These are phyloP conservation scores for Trichoderma lentiforme DNA, from an alignment of 2,329 filamentous ascomycete genomes.

Conservation along the genomic window DNA sequence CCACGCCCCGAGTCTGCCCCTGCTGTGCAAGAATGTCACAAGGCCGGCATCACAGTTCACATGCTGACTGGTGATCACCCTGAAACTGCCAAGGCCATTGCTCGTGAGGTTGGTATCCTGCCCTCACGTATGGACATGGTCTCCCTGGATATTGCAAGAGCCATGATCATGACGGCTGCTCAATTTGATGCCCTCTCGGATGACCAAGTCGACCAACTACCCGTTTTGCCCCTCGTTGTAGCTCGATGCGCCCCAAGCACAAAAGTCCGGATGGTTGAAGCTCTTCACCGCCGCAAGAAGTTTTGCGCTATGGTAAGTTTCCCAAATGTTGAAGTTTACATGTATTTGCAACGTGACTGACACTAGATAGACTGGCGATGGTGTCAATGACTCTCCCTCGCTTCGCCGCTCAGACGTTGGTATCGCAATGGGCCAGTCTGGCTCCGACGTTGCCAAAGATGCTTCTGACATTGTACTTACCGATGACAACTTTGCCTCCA, in stretches of 20 bases:
- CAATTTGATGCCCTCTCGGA: background rate
- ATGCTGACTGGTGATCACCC: background rate
- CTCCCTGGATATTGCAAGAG: background rate
- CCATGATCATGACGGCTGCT: background rate
- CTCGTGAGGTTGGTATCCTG: background rate
- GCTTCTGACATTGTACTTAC: constrained; percentile 66
- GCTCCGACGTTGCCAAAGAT: constrained; percentile 69
- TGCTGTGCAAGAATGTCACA: background rate
- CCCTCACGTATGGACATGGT: background rate
- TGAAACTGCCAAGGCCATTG: background rate
- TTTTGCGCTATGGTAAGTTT: background rate
- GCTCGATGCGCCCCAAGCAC: background rate
- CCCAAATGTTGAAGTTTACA: too few species aligned
- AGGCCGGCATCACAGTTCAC: background rate
- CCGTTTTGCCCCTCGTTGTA: background rate
- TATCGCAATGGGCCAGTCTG: constrained; percentile 52
- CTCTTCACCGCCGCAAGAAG: background rate
- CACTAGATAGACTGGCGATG: background rate
- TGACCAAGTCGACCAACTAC: background rate
- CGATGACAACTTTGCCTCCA: constrained; percentile 70
- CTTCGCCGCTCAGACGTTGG: background rate
- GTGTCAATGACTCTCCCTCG: background rate
- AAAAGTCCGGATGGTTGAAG: background rate
- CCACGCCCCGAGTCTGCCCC: background rate
- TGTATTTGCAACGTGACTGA: background rate